Evolutionary conservation across 306 rosid genomes (phyloP), one percentile per base, ranked within the genome.

Genomic region (Casuarina equisetifolia): DNA sequence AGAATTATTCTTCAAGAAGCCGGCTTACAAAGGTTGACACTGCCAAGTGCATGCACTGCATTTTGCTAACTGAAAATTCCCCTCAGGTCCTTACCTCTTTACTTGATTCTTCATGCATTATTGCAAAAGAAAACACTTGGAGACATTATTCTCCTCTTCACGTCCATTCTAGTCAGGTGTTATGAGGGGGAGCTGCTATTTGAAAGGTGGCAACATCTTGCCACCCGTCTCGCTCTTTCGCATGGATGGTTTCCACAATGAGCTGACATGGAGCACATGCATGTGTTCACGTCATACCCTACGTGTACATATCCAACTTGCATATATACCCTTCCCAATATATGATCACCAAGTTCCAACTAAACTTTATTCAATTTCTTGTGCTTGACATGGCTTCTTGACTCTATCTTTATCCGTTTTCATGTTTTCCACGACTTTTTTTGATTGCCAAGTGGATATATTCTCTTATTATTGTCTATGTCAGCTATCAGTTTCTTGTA

Each of bases 31-130:
- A 82, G 76, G 72, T 75, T 85, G 70, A 78, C 58, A 78, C 54
- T 74, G 76, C 59, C 74, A 79, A 78, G 82, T 85, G 77, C 78
- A 84, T 83, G 73, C 80, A 74, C 58, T 63, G 59, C 44, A 79
- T 81, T 76, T 81, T 42, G 64, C 73, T 63, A 58, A 79, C 49
- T 49, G 58, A 48, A 80, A 87, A 74, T 77, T 48, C 86, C 80
- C 74, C 79, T 43, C 78, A 72, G 75, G 83, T 73, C 87, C 78
- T 74, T 61, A 15, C 25, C 25, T 90, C 91, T 90, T 92, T 90
- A 77, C 77, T 72, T 77, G 94, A 92, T 92, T 92, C 97, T 86
- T 75, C 79, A 43, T 90, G 93, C 89, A 92, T 88, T 92, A 92
- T 92, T 90, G 92, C 79, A 77, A 82, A 90, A 89, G 88, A 82